These are phyloP conservation scores for Populus ilicifolia DNA, from an alignment of 345 rosid genomes.

Conservation along the genomic window DNA sequence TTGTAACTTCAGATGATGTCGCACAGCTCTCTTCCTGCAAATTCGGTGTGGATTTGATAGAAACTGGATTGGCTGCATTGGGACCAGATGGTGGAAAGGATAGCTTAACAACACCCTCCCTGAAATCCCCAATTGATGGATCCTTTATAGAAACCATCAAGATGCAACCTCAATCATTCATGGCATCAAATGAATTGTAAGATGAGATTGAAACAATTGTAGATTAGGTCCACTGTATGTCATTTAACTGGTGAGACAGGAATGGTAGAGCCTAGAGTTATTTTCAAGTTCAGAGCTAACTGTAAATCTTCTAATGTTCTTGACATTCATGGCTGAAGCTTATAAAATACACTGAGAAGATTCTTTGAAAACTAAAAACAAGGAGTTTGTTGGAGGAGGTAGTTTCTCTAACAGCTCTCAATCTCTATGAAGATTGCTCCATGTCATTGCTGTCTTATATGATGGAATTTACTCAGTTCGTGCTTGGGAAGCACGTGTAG, in stretches of 20 bases:
- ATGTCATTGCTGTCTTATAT: slow-evolving; percentile 2
- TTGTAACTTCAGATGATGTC: slow-evolving; percentile 20
- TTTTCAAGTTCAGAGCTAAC: slow-evolving; percentile 14
- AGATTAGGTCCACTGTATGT: slow-evolving; percentile 27
- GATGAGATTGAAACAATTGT: slow-evolving; percentile 15
- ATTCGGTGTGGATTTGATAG: slow-evolving; percentile 15
- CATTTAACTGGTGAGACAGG: slow-evolving; percentile 31
- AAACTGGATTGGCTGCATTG: slow-evolving; percentile 13
- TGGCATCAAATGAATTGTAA: slow-evolving; percentile 20
- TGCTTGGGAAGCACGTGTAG: slow-evolving; percentile 5
- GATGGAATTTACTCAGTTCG: neutral
- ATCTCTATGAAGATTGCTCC: slow-evolving; percentile 12
- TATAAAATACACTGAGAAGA: slow-evolving; percentile 16
- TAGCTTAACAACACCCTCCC: slow-evolving; percentile 10
- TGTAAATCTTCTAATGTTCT: slow-evolving; percentile 29
- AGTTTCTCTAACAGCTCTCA: neutral
- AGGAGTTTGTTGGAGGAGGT: slow-evolving; percentile 14
- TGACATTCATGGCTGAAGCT: slow-evolving; percentile 22
- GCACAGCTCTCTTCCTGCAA: slow-evolving; percentile 10
- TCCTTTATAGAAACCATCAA: slow-evolving; percentile 9
- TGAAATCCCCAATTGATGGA: slow-evolving; percentile 17
- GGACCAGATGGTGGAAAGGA: slow-evolving; percentile 9
- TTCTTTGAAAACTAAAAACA: slow-evolving; percentile 31
- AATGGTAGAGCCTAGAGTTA: slow-evolving; percentile 22
- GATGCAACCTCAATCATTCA: slow-evolving; percentile 22